Evolutionary conservation across 805 yeast genomes (phyloP).

Genomic region (Nakazawaea holstii): DNA sequence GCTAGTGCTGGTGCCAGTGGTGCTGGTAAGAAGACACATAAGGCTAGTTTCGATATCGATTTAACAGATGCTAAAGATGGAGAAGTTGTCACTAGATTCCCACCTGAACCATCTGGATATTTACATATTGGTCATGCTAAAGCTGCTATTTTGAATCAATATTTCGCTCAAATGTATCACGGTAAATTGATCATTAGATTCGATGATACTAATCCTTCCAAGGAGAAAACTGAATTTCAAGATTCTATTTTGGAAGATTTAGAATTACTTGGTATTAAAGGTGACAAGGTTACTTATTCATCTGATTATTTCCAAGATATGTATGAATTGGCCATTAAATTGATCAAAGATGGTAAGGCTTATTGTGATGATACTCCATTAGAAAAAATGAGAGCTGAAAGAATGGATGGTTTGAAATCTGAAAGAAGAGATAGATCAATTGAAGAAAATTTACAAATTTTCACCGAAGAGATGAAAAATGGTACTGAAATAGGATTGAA

Average conservation of each 20-base stretch:
- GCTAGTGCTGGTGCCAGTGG: slow-evolving; percentile 38
- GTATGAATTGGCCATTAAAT: slow-evolving; percentile 78
- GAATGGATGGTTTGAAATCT: slow-evolving; percentile 95
- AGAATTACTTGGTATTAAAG: slow-evolving; percentile 84
- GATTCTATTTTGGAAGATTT: slow-evolving; percentile 93
- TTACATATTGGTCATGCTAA: slow-evolving; percentile 99
- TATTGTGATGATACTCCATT: slow-evolving; percentile 95
- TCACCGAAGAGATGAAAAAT: slow-evolving; percentile 86
- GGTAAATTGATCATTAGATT: slow-evolving; percentile 96
- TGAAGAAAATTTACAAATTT: slow-evolving; percentile 84
- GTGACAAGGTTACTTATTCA: slow-evolving; percentile 82
- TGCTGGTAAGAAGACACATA: slow-evolving; percentile 81
- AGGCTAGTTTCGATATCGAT: slow-evolving; percentile 93
- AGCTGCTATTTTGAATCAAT: slow-evolving; percentile 95
- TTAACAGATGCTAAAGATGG: slow-evolving; percentile 90
- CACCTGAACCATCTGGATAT: slow-evolving; percentile 99
- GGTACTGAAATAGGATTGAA: slow-evolving; percentile 91
- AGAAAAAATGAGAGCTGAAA: slow-evolving; percentile 96
- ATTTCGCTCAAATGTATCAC: slow-evolving; percentile 91
- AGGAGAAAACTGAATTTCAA: slow-evolving; percentile 93
- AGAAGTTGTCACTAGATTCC: slow-evolving; percentile 96
- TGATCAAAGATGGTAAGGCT: slow-evolving; percentile 95
- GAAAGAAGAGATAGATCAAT: slow-evolving; percentile 88
- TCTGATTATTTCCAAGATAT: slow-evolving; percentile 90
- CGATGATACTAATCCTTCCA: slow-evolving; percentile 97